Conservation (phyloP, 176 grass and related monocot genomes). For the Oryza rufipogon region DNA sequence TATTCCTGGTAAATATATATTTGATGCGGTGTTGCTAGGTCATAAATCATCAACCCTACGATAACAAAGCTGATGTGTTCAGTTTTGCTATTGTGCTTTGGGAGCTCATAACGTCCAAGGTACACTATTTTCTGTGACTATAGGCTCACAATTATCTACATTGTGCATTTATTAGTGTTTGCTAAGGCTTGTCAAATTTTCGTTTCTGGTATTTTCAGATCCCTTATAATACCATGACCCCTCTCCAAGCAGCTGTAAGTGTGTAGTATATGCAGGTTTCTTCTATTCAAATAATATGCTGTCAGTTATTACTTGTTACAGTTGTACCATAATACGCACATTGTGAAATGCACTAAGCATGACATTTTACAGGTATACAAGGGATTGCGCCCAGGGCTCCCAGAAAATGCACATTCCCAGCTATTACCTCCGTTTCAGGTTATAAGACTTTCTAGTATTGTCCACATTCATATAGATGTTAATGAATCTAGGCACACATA, state of each 20-base stretch:
- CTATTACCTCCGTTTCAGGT: constrained; percentile 6
- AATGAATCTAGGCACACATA: no score
- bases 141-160: neutral
- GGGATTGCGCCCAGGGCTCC: constrained; percentile 79
- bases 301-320: neutral
- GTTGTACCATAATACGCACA: neutral
- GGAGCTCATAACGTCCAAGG: constrained; percentile 94
- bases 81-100: constrained; percentile 98
- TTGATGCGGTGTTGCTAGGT: constrained; percentile 57
- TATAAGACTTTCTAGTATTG: no score
- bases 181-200: constrained; percentile 29
- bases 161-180: constrained; percentile 1
- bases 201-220: constrained; percentile 54
- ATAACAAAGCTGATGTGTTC: constrained; percentile 95
- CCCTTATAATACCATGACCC: constrained; percentile 94
- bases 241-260: constrained; percentile 92
- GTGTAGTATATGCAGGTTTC: neutral
- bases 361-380: constrained; percentile 39
- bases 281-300: neutral
- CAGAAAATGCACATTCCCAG: constrained; percentile 69
- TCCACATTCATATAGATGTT: no score
- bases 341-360: constrained; percentile 18
- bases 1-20: constrained; percentile 25
- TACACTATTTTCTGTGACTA: constrained; percentile 26
- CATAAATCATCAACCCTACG: constrained; percentile 95